Evolutionary conservation across 2,329 filamentous ascomycete genomes (phyloP), one percentile per base, ranked within the genome.

Genomic region (Neurospora crassa): DNA sequence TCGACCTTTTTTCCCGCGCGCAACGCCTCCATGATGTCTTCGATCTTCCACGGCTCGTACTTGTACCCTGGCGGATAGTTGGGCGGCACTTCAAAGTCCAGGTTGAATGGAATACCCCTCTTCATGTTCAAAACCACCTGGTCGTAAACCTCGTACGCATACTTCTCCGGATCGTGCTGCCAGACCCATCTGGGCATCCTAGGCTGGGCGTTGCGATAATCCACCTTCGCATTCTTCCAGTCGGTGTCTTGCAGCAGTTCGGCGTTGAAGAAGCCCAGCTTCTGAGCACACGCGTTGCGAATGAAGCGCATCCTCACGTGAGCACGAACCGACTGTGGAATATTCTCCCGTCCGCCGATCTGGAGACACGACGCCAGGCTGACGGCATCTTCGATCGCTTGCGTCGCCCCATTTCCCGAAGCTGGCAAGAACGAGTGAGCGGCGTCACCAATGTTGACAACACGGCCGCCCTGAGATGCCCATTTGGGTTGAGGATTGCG

Each of bases 371-470:
- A 74, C 1, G 81, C 80, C 2, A 83, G 73, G 5, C 79, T 81
- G 40, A 81, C 74, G 18, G 80, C 81, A 71, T 83, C 82, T 69
- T 83, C 82, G 43, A 83, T 81, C 1, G 81, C 81, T 74, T 82
- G 81, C 2, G 80, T 82, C 8, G 81, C 82, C 2, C 81, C 81
- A 70, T 82, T 82, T 34, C 80, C 80, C 0, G 81, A 82, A 5
- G 81, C 79, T 0, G 82, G 81, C 12, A 82, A 76, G 73, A 82
- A 81, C 0, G 81, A 79, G 74, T 83, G 82, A 2, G 82, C 82
- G 0, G 81, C 79, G 69, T 83, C 82, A 24, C 81, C 81, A 40
- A 82, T 80, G 67, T 80, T 77, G 20, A 82, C 75, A 2, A 83
- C 78, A 2, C 80, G 78, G 1, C 73, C 79, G 0, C 76, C 76